Percentiles rank a stretch among this genome's conserved stretches.
Conservation (phyloP, 2,329 filamentous ascomycete genomes). For the Venturia nashicola region DNA sequence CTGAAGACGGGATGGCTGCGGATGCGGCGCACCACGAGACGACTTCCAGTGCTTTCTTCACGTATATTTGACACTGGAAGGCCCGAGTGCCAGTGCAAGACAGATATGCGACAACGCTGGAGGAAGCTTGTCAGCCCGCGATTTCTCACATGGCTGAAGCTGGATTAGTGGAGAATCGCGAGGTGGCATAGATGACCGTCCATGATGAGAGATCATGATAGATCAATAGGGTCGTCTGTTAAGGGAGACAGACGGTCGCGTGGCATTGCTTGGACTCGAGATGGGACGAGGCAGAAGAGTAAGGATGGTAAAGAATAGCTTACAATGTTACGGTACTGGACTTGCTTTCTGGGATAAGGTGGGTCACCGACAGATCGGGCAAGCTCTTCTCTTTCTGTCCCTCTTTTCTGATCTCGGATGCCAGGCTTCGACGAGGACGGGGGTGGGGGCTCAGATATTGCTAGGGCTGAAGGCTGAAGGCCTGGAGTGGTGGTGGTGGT, state of each 20-base stretch:
- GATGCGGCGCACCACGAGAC: not conserved
- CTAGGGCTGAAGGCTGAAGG: slow-evolving; percentile 2
- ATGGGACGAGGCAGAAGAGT: not conserved
- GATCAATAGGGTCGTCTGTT: not conserved
- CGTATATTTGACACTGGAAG: slow-evolving; percentile 1
- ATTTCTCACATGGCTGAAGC: slow-evolving; percentile 2
- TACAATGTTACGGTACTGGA: not conserved
- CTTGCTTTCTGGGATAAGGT: not conserved
- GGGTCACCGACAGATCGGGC: not conserved
- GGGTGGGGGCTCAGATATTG: slow-evolving; percentile 3
- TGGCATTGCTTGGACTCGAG: not conserved
- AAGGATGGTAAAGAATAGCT: not conserved
- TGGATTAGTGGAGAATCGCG: not conserved
- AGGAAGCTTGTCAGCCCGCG: slow-evolving; percentile 19
- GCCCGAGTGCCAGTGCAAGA: slow-evolving; percentile 17
- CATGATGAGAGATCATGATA: not conserved
- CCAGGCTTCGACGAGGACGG: not conserved
- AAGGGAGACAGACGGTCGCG: not conserved
- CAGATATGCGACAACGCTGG: slow-evolving; percentile 20
- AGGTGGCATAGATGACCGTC: not conserved
- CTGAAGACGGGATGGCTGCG: not conserved
- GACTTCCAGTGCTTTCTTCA: slow-evolving; percentile 3
- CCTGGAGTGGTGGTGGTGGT: no score
- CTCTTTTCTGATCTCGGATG: not conserved
- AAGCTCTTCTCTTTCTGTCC: not conserved